Evolutionary conservation across 352 stramenopile genomes (phyloP).

Genomic region (Hyaloperonospora arabidopsidis): DNA sequence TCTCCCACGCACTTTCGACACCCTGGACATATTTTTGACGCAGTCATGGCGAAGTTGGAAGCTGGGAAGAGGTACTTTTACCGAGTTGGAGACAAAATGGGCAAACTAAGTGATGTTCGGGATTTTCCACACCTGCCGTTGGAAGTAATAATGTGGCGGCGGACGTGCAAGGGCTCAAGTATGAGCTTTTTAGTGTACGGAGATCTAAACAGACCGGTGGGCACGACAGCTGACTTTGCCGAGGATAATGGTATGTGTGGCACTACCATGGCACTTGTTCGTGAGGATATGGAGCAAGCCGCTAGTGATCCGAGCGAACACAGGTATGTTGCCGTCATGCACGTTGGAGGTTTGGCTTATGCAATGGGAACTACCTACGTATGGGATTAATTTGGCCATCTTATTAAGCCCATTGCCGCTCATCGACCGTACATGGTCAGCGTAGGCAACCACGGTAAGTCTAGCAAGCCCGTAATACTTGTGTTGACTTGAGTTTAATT

Average conservation of each 20-base stretch:
- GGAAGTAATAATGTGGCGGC: slow-evolving; percentile 16
- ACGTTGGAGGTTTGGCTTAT: slow-evolving; percentile 80
- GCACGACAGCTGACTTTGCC: slow-evolving; percentile 25
- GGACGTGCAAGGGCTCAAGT: slow-evolving; percentile 18
- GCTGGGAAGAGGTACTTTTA: slow-evolving; percentile 32
- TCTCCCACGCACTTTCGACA: slow-evolving; percentile 23
- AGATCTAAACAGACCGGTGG: slow-evolving; percentile 43
- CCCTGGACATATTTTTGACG: slow-evolving; percentile 37
- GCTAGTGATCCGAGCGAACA: slow-evolving; percentile 25
- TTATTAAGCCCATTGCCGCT: slow-evolving; percentile 72
- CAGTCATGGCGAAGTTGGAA: slow-evolving; percentile 31
- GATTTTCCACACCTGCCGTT: slow-evolving; percentile 21
- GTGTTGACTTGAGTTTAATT: too few species aligned
- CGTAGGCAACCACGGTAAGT: slow-evolving; percentile 43
- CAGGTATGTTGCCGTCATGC: slow-evolving; percentile 60
- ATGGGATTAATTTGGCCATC: slow-evolving; percentile 80
- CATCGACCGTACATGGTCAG: slow-evolving; percentile 75
- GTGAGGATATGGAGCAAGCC: slow-evolving; percentile 27
- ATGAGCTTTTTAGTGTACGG: slow-evolving; percentile 72
- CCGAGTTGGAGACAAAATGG: slow-evolving; percentile 25
- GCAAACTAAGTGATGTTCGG: slow-evolving; percentile 23
- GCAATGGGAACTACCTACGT: slow-evolving; percentile 54
- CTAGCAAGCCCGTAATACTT: neutral
- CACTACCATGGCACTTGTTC: slow-evolving; percentile 34
- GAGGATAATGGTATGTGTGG: slow-evolving; percentile 27